Base-by-base conservation (phyloP, 768 basidiomycete genomes). In the Heimioporus sp. region DNA sequence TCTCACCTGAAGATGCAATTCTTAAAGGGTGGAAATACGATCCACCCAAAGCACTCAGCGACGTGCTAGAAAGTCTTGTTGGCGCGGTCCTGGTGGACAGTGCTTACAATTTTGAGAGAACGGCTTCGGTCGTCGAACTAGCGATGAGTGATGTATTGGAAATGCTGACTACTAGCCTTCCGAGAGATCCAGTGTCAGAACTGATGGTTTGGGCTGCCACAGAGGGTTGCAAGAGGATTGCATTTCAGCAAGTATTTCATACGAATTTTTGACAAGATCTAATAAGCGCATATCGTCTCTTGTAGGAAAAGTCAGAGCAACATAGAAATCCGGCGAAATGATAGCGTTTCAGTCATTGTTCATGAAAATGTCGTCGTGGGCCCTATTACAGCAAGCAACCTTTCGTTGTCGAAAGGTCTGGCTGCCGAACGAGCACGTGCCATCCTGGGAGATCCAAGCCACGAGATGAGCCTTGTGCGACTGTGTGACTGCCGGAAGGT, bases 51-150 rank as follows among this genome's bases (percentile, higher is more conserved):
- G 85, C 81, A 7, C 70, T 92, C 31, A 86, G 88, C 50, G 93
- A 96, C 62, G 80, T 92, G 5, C 76, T 95, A 48, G 93, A 96
- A 69, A 88, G 91, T 48, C 70, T 95, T 6, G 72, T 93, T 32
- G 93, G 91, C 1, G 92, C 90, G 3, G 74, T 96, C 17, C 78
- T 96, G 28, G 79, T 95, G 39, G 93, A 96, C 68, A 80, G 82
- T 5, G 83, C 78, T 5, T 90, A 86, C 62, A 71, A 90, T 56
- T 84, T 88, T 53, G 89, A 91, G 46, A 80, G 75, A 52, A 81
- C 84, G 4, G 78, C 79, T 15, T 72, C 72, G 0, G 75, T 92
- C 16, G 77, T 85, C 19, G 80, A 86, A 65, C 57, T 72, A 40
- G 70, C 83, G 19, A 86, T 94, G 82, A 73, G 74, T 21, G 87